Percentiles rank a stretch among this genome's conserved stretches.
Conservation (phyloP, 495 filamentous ascomycete species). For the Hypoxylon intermedium region DNA sequence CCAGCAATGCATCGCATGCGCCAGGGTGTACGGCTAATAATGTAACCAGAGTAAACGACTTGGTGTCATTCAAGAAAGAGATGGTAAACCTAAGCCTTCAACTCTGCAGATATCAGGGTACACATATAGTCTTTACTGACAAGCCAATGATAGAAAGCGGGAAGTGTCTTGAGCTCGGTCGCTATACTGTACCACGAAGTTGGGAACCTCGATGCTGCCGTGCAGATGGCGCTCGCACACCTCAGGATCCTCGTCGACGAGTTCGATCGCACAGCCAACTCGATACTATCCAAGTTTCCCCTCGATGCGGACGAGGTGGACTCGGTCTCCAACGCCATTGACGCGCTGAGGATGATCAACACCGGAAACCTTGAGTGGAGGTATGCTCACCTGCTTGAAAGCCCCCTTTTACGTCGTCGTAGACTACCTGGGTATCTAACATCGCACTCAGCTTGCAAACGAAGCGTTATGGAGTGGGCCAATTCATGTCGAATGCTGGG, state of each 20-base stretch:
- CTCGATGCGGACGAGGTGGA: conserved; percentile 23
- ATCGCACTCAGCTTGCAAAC: conserved; percentile 20
- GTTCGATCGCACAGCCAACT: conserved; percentile 32
- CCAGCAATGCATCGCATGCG: background rate
- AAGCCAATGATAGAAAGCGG: conserved; percentile 23
- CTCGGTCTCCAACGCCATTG: conserved; percentile 25
- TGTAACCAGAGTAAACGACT: conserved; percentile 33
- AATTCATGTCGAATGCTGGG: conserved; percentile 22
- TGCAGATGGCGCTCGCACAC: conserved; percentile 39
- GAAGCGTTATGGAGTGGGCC: conserved; percentile 36
- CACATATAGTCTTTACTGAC: background rate
- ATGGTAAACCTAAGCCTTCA: conserved; percentile 40
- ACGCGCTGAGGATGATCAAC: conserved; percentile 31
- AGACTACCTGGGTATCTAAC: no score
- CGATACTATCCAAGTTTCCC: conserved; percentile 19
- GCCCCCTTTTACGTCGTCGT: background rate
- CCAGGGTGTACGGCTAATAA: background rate
- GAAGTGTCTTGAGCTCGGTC: conserved; percentile 40
- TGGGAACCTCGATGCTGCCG: conserved; percentile 35
- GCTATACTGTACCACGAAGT: conserved; percentile 39
- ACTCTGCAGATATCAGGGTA: no score
- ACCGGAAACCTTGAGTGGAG: conserved; percentile 42
- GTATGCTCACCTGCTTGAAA: conserved; percentile 14
- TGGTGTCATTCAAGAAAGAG: conserved; percentile 41
- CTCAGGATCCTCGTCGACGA: conserved; percentile 28